These are phyloP conservation scores for Erucastrum elatum DNA, from an alignment of 345 rosid genomes.

Conservation along the genomic window DNA sequence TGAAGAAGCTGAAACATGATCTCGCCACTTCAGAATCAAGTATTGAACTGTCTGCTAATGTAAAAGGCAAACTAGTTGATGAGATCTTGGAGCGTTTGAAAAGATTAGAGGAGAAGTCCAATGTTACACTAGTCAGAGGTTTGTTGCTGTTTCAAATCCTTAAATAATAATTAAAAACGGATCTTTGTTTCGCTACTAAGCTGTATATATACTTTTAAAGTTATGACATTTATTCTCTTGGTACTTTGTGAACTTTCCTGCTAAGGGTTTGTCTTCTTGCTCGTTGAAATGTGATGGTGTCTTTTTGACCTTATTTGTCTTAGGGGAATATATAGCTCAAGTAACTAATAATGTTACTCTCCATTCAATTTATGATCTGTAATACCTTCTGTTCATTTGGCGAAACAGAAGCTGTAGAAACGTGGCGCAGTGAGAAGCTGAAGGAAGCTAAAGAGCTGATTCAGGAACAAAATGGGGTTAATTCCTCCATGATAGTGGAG, in stretches of 20 bases:
- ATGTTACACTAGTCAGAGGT: conserved; percentile 64
- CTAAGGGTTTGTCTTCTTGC: neutral
- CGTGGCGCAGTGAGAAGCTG: conserved; percentile 84
- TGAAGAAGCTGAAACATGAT: conserved; percentile 58
- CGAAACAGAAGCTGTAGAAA: conserved; percentile 74
- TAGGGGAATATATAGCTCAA: neutral
- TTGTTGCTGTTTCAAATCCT: conserved; percentile 28
- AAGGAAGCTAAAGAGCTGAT: conserved; percentile 59
- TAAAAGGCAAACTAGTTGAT: conserved; percentile 62
- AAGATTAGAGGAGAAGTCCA: conserved; percentile 48
- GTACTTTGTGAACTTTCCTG: neutral
- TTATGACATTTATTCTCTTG: neutral
- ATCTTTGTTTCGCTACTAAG: conserved; percentile 13
- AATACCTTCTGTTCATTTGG: conserved; percentile 34
- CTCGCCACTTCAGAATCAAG: conserved; percentile 39
- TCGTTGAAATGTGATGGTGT: conserved; percentile 1
- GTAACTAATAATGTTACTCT: neutral
- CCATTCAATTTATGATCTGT: conserved; percentile 14
- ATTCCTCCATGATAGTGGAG: conserved; percentile 55
- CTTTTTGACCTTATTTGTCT: neutral
- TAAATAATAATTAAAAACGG: neutral
- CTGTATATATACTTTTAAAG: neutral
- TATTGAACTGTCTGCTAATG: conserved; percentile 50
- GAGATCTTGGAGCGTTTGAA: conserved; percentile 65
- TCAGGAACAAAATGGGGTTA: conserved; percentile 44